A percentile compares a stretch with the other conserved stretches of the same genome.
Evolutionary conservation across 2,329 filamentous ascomycete species (phyloP).

Genomic region (Didymella pinodella): DNA sequence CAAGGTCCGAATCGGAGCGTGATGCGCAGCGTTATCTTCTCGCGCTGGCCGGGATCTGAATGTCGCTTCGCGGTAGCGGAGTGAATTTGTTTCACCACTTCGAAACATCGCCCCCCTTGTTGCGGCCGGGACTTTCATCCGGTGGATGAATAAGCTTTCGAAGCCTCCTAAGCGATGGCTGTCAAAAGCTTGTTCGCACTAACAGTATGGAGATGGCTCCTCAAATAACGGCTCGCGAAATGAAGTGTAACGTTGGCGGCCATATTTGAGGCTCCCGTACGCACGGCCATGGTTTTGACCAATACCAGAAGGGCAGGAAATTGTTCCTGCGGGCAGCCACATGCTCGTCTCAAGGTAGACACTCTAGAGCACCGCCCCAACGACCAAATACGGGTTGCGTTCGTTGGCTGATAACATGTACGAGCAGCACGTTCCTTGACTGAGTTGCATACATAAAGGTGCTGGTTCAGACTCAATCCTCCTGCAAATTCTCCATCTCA

Average conservation of each 20-base stretch:
- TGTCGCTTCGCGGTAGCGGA: background rate
- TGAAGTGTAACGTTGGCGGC: background rate
- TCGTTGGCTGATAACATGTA: background rate
- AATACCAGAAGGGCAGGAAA: background rate
- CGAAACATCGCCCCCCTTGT: background rate
- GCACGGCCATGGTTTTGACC: background rate
- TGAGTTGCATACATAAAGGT: background rate
- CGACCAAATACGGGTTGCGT: background rate
- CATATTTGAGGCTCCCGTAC: background rate
- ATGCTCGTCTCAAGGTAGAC: background rate
- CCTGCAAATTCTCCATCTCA: background rate
- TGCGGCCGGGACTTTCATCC: background rate
- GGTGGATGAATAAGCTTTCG: background rate
- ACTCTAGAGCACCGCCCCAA: background rate
- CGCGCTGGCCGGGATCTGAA: background rate
- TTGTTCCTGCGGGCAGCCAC: background rate
- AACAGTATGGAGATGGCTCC: background rate
- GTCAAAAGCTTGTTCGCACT: slow-evolving; percentile 1
- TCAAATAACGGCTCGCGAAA: background rate
- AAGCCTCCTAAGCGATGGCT: background rate
- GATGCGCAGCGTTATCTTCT: background rate
- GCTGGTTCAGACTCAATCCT: background rate
- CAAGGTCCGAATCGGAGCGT: background rate
- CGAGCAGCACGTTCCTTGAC: background rate
- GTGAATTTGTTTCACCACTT: background rate